These are phyloP conservation scores for Lanmaoa pseudosensibilis DNA, from an alignment of 768 basidiomycete genomes.

Conservation along the genomic window DNA sequence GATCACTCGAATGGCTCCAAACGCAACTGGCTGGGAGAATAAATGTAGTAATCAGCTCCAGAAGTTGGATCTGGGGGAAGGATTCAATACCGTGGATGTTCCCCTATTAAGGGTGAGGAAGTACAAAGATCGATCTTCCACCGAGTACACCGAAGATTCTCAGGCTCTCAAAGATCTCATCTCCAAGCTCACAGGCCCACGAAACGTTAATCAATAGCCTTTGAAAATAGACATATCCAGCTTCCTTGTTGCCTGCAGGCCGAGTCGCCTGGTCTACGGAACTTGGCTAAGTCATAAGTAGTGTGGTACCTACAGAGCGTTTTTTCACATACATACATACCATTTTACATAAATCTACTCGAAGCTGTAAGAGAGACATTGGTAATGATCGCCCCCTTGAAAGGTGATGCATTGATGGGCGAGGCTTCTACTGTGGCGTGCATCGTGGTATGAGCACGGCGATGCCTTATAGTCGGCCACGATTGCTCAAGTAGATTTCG, in stretches of 20 bases:
- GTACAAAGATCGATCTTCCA: slow-evolving; percentile 2
- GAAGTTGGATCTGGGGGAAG: slow-evolving; percentile 7
- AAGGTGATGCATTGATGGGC: no score
- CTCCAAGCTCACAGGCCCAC: background rate
- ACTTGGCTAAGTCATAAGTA: background rate
- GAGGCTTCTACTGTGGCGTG: background rate
- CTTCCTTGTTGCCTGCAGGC: background rate
- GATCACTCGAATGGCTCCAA: slow-evolving; percentile 15
- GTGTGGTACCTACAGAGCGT: background rate
- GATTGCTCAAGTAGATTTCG: background rate
- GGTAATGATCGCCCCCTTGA: background rate
- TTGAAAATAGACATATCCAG: background rate
- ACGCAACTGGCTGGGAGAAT: slow-evolving; percentile 4
- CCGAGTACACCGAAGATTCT: slow-evolving; percentile 18
- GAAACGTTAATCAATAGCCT: background rate
- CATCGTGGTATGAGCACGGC: slow-evolving; percentile 1
- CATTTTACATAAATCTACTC: background rate
- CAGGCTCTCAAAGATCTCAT: slow-evolving; percentile 16
- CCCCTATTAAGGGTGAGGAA: slow-evolving; percentile 11
- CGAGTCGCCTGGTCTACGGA: background rate
- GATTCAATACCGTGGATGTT: background rate
- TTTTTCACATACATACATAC: background rate
- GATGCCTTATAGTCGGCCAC: slow-evolving; percentile 3
- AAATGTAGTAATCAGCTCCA: slow-evolving; percentile 16
- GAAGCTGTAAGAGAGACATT: background rate